These are phyloP conservation scores for Paramarasmius palmivorus DNA, from an alignment of 1,284 basidiomycete genomes.

Conservation along the genomic window DNA sequence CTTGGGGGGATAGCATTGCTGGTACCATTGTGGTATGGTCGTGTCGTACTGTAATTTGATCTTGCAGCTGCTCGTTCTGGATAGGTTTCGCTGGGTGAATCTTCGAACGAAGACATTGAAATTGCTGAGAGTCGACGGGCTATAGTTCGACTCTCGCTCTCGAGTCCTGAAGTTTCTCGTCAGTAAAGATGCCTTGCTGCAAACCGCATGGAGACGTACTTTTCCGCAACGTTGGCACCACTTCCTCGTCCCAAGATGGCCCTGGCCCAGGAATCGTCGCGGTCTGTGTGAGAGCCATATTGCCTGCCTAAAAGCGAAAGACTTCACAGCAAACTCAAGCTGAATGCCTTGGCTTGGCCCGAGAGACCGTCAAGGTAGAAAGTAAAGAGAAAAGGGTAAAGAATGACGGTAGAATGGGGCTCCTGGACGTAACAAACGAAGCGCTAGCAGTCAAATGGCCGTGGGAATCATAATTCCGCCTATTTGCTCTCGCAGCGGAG, in stretches of 20 bases:
- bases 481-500: no score
- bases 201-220: slow-evolving; percentile 40
- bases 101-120: slow-evolving; percentile 57
- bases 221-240: slow-evolving; percentile 70
- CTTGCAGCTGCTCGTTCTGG: neutral
- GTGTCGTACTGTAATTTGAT: neutral
- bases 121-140: slow-evolving; percentile 72
- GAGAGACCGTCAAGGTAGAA: no score
- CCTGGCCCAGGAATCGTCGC: slow-evolving; percentile 43
- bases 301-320: neutral
- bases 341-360: no score
- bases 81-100: slow-evolving; percentile 23
- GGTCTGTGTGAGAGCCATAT: slow-evolving; percentile 53
- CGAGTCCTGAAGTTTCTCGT: slow-evolving; percentile 51
- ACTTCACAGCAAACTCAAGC: no score
- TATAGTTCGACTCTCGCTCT: slow-evolving; percentile 70
- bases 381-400: no score
- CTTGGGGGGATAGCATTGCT: neutral
- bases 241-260: slow-evolving; percentile 69
- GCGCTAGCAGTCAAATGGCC: no score
- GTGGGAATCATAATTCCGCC: no score
- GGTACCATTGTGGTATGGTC: neutral
- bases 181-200: slow-evolving; percentile 6
- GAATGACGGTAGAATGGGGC: no score
- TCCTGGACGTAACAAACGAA: no score